These are phyloP conservation scores for Sclerotinia sclerotiorum DNA, from an alignment of 2,329 filamentous ascomycete species.

Conservation along the genomic window DNA sequence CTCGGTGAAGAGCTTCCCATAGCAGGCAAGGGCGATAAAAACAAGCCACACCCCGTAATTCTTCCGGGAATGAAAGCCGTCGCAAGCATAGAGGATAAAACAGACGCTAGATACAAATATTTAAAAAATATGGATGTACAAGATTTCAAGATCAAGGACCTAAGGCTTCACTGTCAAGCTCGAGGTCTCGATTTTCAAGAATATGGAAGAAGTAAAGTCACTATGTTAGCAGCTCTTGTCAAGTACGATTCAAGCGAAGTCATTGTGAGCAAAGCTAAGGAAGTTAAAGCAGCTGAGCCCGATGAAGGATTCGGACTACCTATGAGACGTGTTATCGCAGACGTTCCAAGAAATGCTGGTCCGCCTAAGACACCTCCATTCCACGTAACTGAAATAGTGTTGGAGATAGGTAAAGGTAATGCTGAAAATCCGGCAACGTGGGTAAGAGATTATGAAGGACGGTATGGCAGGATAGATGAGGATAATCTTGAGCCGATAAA, in stretches of 20 bases:
- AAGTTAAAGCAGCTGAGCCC: fast-evolving
- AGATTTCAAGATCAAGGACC: background rate
- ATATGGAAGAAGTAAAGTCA: background rate
- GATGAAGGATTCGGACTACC: background rate
- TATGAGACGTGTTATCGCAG: background rate
- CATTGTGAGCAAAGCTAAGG: too few species aligned
- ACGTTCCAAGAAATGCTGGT: background rate
- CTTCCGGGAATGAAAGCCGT: background rate
- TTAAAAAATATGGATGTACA: background rate
- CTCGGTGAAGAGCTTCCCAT: background rate
- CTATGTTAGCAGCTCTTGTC: background rate
- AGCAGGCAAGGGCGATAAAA: background rate
- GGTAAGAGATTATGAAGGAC: slow-evolving; percentile 9
- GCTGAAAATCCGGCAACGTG: background rate
- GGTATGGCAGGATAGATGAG: background rate
- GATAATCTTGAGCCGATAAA: background rate
- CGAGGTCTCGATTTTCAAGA: background rate
- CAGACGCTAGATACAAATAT: background rate
- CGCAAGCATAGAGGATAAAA: background rate
- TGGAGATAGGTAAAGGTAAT: slow-evolving; percentile 4
- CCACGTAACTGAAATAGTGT: background rate
- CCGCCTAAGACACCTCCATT: slow-evolving; percentile 7
- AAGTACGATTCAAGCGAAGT: background rate
- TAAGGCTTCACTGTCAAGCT: background rate
- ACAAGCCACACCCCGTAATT: fast-evolving